phyloP scores from a whole-genome alignment of 1,284 basidiomycete species.

The Boletellus deceptivus region DNA sequence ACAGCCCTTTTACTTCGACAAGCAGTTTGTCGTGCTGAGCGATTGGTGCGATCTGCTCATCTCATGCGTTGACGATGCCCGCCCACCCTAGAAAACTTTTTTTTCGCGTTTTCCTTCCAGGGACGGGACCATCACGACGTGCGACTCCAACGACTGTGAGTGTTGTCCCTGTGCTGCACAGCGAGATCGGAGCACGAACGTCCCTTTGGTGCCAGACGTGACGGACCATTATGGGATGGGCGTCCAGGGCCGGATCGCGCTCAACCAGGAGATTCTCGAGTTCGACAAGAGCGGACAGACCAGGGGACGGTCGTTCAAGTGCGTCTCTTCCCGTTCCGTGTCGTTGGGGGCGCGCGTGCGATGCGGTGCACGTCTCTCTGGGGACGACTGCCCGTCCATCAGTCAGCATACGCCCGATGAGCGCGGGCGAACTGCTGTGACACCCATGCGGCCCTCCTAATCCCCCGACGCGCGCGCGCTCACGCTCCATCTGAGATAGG shows the following conservation, averaged over 20 bases:
- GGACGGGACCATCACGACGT: constrained; percentile 92
- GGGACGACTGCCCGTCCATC: too few species aligned
- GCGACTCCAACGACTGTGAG: constrained; percentile 89
- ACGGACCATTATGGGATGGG: constrained; percentile 64
- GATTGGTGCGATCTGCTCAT: constrained; percentile 66
- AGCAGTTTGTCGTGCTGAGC: constrained; percentile 83
- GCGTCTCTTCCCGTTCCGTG: background rate
- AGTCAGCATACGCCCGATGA: too few species aligned
- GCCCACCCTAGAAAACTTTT: background rate
- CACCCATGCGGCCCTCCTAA: too few species aligned
- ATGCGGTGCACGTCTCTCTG: too few species aligned
- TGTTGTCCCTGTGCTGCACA: constrained; percentile 6
- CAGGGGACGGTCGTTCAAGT: constrained; percentile 18
- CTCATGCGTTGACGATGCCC: background rate
- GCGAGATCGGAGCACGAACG: background rate
- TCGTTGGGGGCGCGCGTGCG: too few species aligned
- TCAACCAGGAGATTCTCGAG: constrained; percentile 36
- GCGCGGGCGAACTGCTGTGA: too few species aligned
- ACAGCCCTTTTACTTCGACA: constrained; percentile 48
- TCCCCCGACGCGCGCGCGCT: too few species aligned
- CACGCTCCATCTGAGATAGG: constrained; percentile 16
- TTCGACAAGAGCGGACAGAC: constrained; percentile 46
- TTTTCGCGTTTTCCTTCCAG: constrained; percentile 38
- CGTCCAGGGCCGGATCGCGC: constrained; percentile 14
- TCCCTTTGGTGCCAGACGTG: constrained; percentile 49